Base-by-base conservation (phyloP, 257 asterid species). In the Solanum pimpinellifolium region DNA sequence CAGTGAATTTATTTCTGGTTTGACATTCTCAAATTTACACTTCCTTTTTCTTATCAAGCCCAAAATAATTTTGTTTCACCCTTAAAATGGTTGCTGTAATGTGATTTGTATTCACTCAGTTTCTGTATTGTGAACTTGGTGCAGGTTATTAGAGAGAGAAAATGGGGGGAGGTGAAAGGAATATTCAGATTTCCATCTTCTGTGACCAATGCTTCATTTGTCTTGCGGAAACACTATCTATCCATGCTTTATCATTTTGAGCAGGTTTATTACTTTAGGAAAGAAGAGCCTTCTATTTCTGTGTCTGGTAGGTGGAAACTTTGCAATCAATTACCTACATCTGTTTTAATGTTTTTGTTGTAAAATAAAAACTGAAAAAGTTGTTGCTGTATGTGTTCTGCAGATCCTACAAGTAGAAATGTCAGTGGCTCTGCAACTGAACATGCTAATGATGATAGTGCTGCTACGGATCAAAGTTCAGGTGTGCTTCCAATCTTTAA, bases 241-340 rank as follows among this genome's bases (percentile, higher is more conserved):
- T 96, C 98, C 3, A 83, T 90, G 93, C 98, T 97, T 77, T 96
- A 95, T 91, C 98, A 96, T 92, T 97, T 97, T 77, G 99, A 97
- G 94, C 99, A 96, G 93, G 99, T 92, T 83, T 97, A 95, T 90
- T 97, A 95, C 90, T 94, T 94, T 39, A 92, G 96, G 87, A 97
- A 92, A 92, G 95, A 93, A 90, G 92, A 89, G 89, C 95, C 96
- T 49, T 81, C 90, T 74, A 25, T 85, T 66, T 86, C 93, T 66
- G 86, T 62, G 74, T 68, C 93, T 13, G 96, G 98, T 95, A 88
- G 56, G 84, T 82, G n/a, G 59, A 85, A 66, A 56, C 72, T 85
- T 70, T 29, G 60, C 83, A 37, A 25, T 81, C 78, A 81, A 74
- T 44, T 85, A 76, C 73, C 62, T 74, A 10, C 27, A 20, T n/a